Conservation (phyloP, 345 rosid species). For the Salix suchowensis region DNA sequence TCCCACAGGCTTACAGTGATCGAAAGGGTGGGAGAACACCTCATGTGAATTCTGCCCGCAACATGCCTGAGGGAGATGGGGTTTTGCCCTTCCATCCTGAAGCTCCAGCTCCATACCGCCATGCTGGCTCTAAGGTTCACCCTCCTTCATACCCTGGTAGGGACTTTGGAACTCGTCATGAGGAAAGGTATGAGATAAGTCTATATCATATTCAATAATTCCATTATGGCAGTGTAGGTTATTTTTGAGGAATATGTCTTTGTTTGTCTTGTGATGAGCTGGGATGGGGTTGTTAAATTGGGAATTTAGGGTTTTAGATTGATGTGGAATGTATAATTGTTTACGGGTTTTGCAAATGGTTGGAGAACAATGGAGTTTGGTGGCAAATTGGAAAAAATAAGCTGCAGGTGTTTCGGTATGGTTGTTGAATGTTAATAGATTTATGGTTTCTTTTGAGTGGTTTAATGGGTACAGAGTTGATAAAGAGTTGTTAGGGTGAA, state of each 20-base stretch:
- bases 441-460: neutral
- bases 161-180: conserved; percentile 30
- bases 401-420: neutral
- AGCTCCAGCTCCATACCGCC: conserved; percentile 24
- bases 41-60: conserved; percentile 27
- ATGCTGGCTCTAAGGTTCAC: conserved; percentile 34
- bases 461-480: neutral
- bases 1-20: conserved; percentile 24
- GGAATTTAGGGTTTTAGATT: neutral
- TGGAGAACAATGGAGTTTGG: neutral
- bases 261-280: neutral
- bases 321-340: neutral
- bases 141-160: conserved; percentile 30
- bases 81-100: conserved; percentile 26
- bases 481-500: neutral
- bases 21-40: conserved; percentile 33
- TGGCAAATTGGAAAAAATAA: neutral
- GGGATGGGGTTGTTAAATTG: neutral
- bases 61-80: conserved; percentile 44
- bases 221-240: neutral
- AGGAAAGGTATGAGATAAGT: conserved; percentile 44
- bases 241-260: neutral
- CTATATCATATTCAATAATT: neutral
- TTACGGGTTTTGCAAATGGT: neutral
- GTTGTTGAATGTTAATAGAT: neutral